A percentile compares a stretch with the other conserved stretches of the same genome.
Conservation (phyloP, 371 early-diverging fungal species). For the Sporodiniella umbellata region DNA sequence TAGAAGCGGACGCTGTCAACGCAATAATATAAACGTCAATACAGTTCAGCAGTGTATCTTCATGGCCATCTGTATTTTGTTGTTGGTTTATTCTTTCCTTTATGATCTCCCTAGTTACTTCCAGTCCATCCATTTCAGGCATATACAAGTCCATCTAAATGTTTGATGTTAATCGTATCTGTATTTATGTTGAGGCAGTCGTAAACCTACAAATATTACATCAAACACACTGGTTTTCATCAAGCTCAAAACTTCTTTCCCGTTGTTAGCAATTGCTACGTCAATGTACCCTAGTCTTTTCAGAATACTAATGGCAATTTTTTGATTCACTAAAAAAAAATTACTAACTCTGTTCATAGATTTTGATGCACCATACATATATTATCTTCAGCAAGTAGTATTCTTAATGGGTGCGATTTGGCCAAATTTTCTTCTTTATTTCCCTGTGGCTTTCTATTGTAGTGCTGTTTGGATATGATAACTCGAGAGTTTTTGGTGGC, state of each 20-base stretch:
- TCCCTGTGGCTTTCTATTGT: slow-evolving; percentile 21
- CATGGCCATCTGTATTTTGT: not conserved
- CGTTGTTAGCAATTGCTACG: slow-evolving; percentile 54
- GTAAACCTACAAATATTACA: slow-evolving; percentile 42
- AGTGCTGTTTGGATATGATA: slow-evolving; percentile 23
- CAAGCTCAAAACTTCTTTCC: slow-evolving; percentile 46
- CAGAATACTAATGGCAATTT: slow-evolving; percentile 54
- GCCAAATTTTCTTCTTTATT: slow-evolving; percentile 40
- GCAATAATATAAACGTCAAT: slow-evolving; percentile 59
- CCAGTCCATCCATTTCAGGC: slow-evolving; percentile 54
- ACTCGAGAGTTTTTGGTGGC: slow-evolving; percentile 18
- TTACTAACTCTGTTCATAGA: not conserved
- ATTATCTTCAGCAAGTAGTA: slow-evolving; percentile 50
- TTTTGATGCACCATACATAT: slow-evolving; percentile 26
- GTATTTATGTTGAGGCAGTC: not conserved
- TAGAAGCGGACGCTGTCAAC: slow-evolving; percentile 57
- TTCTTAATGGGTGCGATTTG: slow-evolving; percentile 33
- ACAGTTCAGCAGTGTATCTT: slow-evolving; percentile 23
- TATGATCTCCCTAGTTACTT: slow-evolving; percentile 43
- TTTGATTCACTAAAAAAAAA: slow-evolving; percentile 45
- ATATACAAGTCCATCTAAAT: slow-evolving; percentile 50
- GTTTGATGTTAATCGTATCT: not conserved
- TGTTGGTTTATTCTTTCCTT: slow-evolving; percentile 20
- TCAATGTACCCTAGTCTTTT: slow-evolving; percentile 54
- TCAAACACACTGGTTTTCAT: slow-evolving; percentile 43